These are phyloP conservation scores for Plantago coronopus DNA, from an alignment of 305 asterid species.

Conservation along the genomic window DNA sequence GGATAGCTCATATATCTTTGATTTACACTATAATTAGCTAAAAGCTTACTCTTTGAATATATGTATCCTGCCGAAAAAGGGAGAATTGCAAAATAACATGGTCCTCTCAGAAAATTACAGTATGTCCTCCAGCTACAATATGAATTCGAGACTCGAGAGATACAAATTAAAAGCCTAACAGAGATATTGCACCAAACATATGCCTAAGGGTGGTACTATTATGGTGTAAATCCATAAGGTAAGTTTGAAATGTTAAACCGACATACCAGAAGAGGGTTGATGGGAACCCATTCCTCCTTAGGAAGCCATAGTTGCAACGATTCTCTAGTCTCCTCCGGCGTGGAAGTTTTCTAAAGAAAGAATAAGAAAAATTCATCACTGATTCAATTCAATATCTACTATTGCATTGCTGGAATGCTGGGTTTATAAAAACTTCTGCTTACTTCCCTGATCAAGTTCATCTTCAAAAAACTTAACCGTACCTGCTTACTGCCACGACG, in stretches of 20 bases:
- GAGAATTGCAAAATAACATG: not conserved
- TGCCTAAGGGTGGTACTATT: not conserved
- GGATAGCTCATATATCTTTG: too few species aligned
- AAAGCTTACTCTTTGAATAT: not conserved
- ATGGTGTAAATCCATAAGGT: not conserved
- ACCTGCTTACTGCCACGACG: slow-evolving; percentile 83
- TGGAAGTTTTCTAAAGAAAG: slow-evolving; percentile 51
- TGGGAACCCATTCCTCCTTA: slow-evolving; percentile 94
- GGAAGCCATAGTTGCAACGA: slow-evolving; percentile 97
- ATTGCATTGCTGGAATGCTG: not conserved
- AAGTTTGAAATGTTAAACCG: not conserved
- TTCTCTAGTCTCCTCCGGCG: slow-evolving; percentile 85
- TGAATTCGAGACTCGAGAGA: too few species aligned
- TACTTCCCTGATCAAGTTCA: too few species aligned
- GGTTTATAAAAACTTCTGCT: too few species aligned
- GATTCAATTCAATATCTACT: slow-evolving; percentile 12
- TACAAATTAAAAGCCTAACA: not conserved
- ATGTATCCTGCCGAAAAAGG: not conserved
- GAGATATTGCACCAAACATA: not conserved
- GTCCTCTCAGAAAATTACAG: not conserved
- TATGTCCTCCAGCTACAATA: not conserved
- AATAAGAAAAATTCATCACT: slow-evolving; percentile 5
- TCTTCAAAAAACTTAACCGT: not conserved
- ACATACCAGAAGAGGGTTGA: slow-evolving; percentile 93
- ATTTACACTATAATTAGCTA: too few species aligned